phyloP scores from a whole-genome alignment of 306 rosid species.

The Prunus salicina region DNA sequence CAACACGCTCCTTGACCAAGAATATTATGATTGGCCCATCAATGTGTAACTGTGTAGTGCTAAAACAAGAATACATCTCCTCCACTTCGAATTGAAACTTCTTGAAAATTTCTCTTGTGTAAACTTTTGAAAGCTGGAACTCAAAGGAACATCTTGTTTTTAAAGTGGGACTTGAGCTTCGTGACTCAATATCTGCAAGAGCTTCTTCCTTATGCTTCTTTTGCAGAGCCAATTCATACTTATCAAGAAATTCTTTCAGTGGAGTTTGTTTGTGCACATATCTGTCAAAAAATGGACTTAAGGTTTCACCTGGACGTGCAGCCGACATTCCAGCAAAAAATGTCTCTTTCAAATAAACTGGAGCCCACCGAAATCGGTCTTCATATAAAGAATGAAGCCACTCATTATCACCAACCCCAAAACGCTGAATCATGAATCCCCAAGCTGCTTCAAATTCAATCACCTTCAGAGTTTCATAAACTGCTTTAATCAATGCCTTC shows the following conservation, averaged over 20 bases:
- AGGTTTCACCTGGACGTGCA: slow-evolving; percentile 57
- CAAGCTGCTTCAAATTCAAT: slow-evolving; percentile 90
- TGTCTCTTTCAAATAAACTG: slow-evolving; percentile 72
- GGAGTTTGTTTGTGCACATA: slow-evolving; percentile 93
- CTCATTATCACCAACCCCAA: slow-evolving; percentile 74
- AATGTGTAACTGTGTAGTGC: slow-evolving; percentile 78
- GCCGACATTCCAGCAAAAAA: slow-evolving; percentile 73
- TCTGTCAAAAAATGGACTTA: slow-evolving; percentile 69
- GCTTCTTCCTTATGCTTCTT: slow-evolving; percentile 88
- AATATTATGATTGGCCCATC: slow-evolving; percentile 76
- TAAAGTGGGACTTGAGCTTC: slow-evolving; percentile 68
- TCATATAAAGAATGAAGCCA: slow-evolving; percentile 85
- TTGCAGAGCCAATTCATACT: slow-evolving; percentile 81
- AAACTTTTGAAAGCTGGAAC: slow-evolving; percentile 75
- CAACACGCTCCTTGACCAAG: slow-evolving; percentile 85
- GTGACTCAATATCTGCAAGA: slow-evolving; percentile 73
- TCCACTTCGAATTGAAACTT: slow-evolving; percentile 88
- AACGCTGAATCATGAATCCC: slow-evolving; percentile 74
- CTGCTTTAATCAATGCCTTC: slow-evolving; percentile 65
- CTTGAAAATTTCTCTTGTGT: slow-evolving; percentile 65
- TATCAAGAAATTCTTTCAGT: slow-evolving; percentile 91
- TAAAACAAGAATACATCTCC: slow-evolving; percentile 89
- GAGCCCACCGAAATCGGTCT: slow-evolving; percentile 83
- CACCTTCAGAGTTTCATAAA: slow-evolving; percentile 82
- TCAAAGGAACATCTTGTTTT: slow-evolving; percentile 91